A percentile compares a stretch with the other conserved stretches of the same genome.
phyloP scores from a whole-genome alignment of 2,329 filamentous ascomycete genomes.

The Hypoxylon sp. region DNA sequence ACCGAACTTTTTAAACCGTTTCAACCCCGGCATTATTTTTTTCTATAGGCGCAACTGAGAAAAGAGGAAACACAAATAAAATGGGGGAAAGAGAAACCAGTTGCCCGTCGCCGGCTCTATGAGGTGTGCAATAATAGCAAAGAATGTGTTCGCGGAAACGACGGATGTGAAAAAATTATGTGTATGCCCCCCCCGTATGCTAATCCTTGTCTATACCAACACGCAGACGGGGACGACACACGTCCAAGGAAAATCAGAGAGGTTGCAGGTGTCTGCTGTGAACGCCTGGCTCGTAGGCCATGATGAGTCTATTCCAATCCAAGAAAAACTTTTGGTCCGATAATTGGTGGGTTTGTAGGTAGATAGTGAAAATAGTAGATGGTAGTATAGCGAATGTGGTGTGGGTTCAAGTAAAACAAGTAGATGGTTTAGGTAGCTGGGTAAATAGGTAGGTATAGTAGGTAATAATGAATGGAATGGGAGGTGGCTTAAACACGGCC shows the following conservation, averaged over 20 bases:
- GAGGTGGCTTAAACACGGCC: constrained; percentile 27
- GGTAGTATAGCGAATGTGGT: constrained; percentile 29
- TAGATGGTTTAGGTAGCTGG: neutral
- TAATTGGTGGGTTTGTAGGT: constrained; percentile 8
- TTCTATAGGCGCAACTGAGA: constrained; percentile 28
- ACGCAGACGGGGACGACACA: neutral
- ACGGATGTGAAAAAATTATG: constrained; percentile 27
- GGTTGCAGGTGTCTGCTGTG: neutral
- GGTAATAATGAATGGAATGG: neutral
- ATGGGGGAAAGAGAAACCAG: constrained; percentile 4
- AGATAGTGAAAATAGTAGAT: constrained; percentile 17
- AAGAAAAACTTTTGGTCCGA: constrained; percentile 30
- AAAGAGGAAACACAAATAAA: constrained; percentile 8
- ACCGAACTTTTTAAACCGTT: constrained; percentile 39
- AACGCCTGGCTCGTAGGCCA: constrained; percentile 35
- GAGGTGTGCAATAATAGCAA: neutral
- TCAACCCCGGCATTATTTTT: constrained; percentile 26
- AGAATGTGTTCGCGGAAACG: constrained; percentile 34
- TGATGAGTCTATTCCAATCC: constrained; percentile 34
- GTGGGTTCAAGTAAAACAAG: neutral
- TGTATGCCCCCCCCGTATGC: constrained; percentile 3
- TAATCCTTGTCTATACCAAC: constrained; percentile 34
- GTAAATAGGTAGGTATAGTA: constrained; percentile 11
- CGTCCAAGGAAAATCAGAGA: constrained; percentile 1
- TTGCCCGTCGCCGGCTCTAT: constrained; percentile 44